Evolutionary conservation across 169 alveolate species (phyloP), one percentile per base, ranked within the genome.

Genomic region (Eimeria sp.): DNA sequence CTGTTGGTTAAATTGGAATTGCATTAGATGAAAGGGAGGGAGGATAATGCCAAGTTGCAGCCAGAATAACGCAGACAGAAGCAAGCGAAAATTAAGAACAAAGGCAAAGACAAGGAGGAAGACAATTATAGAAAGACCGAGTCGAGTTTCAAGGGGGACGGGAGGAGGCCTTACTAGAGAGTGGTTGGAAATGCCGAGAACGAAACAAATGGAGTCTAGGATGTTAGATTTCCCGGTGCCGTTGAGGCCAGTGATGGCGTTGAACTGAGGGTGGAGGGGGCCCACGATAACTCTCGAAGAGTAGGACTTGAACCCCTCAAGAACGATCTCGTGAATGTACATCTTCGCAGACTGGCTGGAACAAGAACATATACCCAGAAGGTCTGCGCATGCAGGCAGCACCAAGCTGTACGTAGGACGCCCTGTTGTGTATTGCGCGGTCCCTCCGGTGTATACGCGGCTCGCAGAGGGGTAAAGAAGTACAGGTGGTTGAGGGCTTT

Each of bases 141-240:
- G 63, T 11, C 18, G 18, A 54, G 40, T 34, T 34, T 34, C 40
- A 54, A 54, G 63, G 63, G 63, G 22, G 22, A 54, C 63, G 63
- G 18, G 63, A 54, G 22, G 63, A 54, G 18, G 63, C 40, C 92
- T 7, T 34, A 95, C 97, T 76, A 80, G 57, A 22, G 91, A 61
- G 16, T 75, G 95, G 86, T 47, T 67, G 34, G 75, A 27, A 89
- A 87, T 76, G 54, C 97, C 95, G 65, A 95, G 97, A 27, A 99
- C 99, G 97, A 99, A 99, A 94, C 99, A 99, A 86, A 99, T 98
- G 9, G 99, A 98, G 97, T 99, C 99, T 91, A 99, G 97, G 63
- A 99, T 99, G 97, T 99, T 99, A 6, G 99, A 99, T 97, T 99
- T 99, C 18, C 99, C 99, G 87, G 99, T 98, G 2, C 99, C 99